Evolutionary conservation across 495 filamentous ascomycete species (phyloP), one percentile per base, ranked within the genome.

Genomic region (Tuber calosporum): DNA sequence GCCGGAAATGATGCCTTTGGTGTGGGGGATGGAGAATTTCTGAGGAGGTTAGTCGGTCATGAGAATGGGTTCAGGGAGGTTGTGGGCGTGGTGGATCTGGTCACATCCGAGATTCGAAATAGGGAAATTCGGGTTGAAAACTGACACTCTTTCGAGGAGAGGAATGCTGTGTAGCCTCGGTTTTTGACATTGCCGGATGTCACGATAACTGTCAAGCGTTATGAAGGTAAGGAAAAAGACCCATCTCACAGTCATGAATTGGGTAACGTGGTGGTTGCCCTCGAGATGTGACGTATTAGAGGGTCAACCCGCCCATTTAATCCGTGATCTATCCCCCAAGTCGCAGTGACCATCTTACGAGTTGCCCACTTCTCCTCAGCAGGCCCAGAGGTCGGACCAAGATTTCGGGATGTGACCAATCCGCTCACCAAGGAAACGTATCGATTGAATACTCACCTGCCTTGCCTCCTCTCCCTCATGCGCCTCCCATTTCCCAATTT

Each of bases 1-100:
- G 58, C 80, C 84, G 3, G 82, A 78, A 40, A 85, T 80, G 67
- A 82, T 82, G 1, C 84, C 84, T 11, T 73, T 58, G 20, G 83
- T 81, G 58, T 69, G 68, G 43, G 80, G 77, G n/a, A 78, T 72
- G 13, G 70, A 69, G 71, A 82, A 84, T 58, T 76, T 62, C 78
- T 83, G 20, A 5, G 9, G 1, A 15, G 68, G 73, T 78, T 69
- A 75, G 73, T 30, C 15, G 30, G 40, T 20, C 20, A 39, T 26
- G 22, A 53, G 26, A 53, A 53, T 26, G 22, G 48, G 48, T 2
- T 2, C 48, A 26, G 41, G 19, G 7, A 36, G 39, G 22, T 4
- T 26, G 48, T 53, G 22, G 67, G 17, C 20, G 37, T 22, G 36
- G 4, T 48, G 70, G 48, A 53, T 26, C 22, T 53, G 48, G 48